A percentile compares a stretch with the other conserved stretches of the same genome.
Evolutionary conservation across 148 eudicot species (phyloP).

Genomic region (Drosera capensis): DNA sequence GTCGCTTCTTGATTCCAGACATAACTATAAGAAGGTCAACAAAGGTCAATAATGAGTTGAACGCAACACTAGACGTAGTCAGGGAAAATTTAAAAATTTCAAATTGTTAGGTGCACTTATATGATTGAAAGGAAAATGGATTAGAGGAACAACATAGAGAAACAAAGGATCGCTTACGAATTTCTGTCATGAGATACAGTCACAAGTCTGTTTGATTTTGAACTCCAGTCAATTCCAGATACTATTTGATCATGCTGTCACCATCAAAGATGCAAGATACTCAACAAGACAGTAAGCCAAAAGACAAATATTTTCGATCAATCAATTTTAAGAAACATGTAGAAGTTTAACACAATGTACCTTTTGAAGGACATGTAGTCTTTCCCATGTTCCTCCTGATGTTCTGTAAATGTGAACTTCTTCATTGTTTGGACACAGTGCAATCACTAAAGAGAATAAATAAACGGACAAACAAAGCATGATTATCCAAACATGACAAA

Average conservation of each 20-base stretch:
- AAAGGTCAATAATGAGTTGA: not conserved
- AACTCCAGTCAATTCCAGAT: conserved; percentile 87
- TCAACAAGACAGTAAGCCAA: not conserved
- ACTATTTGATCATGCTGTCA: conserved; percentile 93
- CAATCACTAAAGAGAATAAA: conserved; percentile 61
- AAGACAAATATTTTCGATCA: conserved; percentile 6
- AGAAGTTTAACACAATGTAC: conserved; percentile 7
- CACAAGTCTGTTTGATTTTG: conserved; percentile 63
- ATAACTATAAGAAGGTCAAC: conserved; percentile 36
- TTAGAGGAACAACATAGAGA: not conserved
- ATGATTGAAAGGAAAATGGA: not conserved
- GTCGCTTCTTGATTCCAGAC: conserved; percentile 82
- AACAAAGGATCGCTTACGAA: conserved; percentile 51
- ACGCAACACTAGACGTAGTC: conserved; percentile 2
- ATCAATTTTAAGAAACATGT: not conserved
- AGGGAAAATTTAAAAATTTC: not conserved
- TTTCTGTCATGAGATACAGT: conserved; percentile 97
- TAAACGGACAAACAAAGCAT: not conserved
- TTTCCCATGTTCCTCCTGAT: conserved; percentile 77
- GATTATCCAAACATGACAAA: not conserved
- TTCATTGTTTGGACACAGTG: conserved; percentile 77
- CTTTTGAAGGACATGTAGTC: conserved; percentile 78
- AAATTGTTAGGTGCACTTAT: not conserved
- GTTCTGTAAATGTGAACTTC: conserved; percentile 76
- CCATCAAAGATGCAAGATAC: conserved; percentile 11